Evolutionary conservation across 495 filamentous ascomycete genomes (phyloP).

Genomic region (Eremomyces bilateralis): DNA sequence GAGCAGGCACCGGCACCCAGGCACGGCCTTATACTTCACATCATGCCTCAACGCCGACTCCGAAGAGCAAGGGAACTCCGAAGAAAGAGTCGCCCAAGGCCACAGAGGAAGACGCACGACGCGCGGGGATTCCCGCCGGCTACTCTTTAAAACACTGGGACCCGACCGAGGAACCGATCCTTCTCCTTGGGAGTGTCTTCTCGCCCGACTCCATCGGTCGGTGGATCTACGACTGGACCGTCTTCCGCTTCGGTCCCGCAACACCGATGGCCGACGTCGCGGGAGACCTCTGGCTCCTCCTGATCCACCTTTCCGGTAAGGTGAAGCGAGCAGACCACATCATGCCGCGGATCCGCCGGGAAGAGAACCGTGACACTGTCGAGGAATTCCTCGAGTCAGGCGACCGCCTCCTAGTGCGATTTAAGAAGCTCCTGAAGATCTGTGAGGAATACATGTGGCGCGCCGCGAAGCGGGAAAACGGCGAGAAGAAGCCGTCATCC

Average conservation of each 20-base stretch:
- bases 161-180: slow-evolving; percentile 76
- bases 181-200: slow-evolving; percentile 86
- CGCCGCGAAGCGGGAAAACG: slow-evolving; percentile 40
- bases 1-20: too few relatives aligned
- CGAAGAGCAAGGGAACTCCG: too few relatives aligned
- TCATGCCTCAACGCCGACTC: too few relatives aligned
- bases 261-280: slow-evolving; percentile 83
- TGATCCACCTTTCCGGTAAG: slow-evolving; percentile 93
- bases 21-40: too few relatives aligned
- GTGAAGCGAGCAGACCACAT: slow-evolving; percentile 78
- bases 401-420: slow-evolving; percentile 66
- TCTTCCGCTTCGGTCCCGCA: slow-evolving; percentile 67
- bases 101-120: slow-evolving; percentile 64
- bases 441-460: slow-evolving; percentile 90
- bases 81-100: too few relatives aligned
- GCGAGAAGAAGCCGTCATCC: slow-evolving; percentile 36
- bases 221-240: slow-evolving; percentile 99
- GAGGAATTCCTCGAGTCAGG: slow-evolving; percentile 85
- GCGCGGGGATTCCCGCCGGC: slow-evolving; percentile 64
- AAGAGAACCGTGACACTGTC: slow-evolving; percentile 57
- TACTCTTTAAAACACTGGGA: slow-evolving; percentile 99
- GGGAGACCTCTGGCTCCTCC: slow-evolving; percentile 81
- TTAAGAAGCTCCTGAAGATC: slow-evolving; percentile 67
- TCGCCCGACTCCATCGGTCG: slow-evolving; percentile 94
- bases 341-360: slow-evolving; percentile 44